A percentile compares a stretch with the other conserved stretches of the same genome.
Conservation (phyloP, 1,284 basidiomycete genomes). For the Cutaneotrichosporon sp. region DNA sequence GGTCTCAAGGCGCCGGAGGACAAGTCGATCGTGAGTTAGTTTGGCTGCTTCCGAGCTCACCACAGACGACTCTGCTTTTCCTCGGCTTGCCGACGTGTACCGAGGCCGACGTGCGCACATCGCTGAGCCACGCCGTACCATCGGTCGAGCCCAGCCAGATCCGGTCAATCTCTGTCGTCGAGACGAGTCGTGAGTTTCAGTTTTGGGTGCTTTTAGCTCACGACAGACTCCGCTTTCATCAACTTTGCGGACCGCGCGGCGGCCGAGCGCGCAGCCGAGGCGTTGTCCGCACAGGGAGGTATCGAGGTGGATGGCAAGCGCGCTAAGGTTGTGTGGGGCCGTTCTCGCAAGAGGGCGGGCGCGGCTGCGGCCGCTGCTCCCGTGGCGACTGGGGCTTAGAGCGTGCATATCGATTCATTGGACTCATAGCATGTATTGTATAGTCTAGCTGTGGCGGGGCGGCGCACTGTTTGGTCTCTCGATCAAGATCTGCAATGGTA, state of each 20-base stretch:
- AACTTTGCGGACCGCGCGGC: conserved; percentile 77
- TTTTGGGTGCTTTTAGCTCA: conserved; percentile 1
- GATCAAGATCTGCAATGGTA: too few relatives aligned
- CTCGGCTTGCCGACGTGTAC: conserved; percentile 71
- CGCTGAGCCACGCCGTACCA: conserved; percentile 66
- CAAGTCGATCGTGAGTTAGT: conserved; percentile 63
- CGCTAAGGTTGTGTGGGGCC: conserved; percentile 76
- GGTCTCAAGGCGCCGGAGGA: conserved; percentile 89
- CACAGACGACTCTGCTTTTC: conserved; percentile 83
- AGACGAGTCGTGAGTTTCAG: conserved; percentile 45
- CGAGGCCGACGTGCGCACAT: conserved; percentile 72
- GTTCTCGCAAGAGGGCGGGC: conserved; percentile 48
- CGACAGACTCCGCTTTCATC: conserved; percentile 81
- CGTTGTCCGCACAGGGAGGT: conserved; percentile 67
- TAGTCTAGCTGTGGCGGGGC: too few relatives aligned
- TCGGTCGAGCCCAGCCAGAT: conserved; percentile 63
- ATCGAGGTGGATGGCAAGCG: conserved; percentile 74
- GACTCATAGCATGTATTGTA: background rate
- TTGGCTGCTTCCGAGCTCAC: background rate
- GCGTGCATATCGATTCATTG: background rate
- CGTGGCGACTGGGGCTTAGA: too few relatives aligned
- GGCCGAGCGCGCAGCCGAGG: conserved; percentile 80
- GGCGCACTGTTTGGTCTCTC: too few relatives aligned
- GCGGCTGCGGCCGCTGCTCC: background rate
- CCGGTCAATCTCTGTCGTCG: conserved; percentile 79